Base-by-base conservation (phyloP, 2,329 filamentous ascomycete species). In the Alternaria postmessia region DNA sequence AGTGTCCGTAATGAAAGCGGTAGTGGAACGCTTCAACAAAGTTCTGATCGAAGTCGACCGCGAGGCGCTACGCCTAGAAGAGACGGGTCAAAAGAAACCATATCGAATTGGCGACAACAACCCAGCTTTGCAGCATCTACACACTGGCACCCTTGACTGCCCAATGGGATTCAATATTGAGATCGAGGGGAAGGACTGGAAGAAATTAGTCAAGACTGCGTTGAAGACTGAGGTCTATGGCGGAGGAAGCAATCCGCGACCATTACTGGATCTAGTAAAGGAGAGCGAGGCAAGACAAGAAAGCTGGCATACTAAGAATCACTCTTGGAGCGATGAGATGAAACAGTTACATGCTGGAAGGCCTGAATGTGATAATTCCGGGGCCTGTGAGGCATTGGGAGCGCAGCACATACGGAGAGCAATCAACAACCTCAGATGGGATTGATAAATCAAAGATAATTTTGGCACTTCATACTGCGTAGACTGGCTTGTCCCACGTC, bases 21-120 rank as follows among this genome's bases (percentile, higher is more conserved):
- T 84, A 24, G 73, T 77, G 2, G 78, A 81, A 46, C 76, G 79
- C 42, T 83, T 81, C 66, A 67, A 73, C 47, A 79, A 78, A 57
- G 66, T 81, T 0, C 73, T 85, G 2, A 51, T 65, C 1, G 68
- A 74, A 22, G 80, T 85, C 54, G 77, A 81, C 34, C 57, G 59
- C 9, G 81, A 83, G 65, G 73, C 80, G 0, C 54, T 56, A n/a
- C 63, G 71, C 1, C 76, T 80, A 7, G 67, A 73, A 11, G 51
- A 53, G 12, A 66, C 60, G 0, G 72, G 75, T 3, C 66, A 72
- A 24, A 81, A 72, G 54, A 84, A 83, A 52, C 67, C 70, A 5
- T 83, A 81, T 58, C 75, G 79, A 2, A 72, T 85, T 8, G 79
- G 80, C 30, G 81, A 84, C 52, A 74, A 77, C n/a, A 78, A 70